phyloP scores from a whole-genome alignment of 2,329 filamentous ascomycete genomes.

The Phialophora macrospora region DNA sequence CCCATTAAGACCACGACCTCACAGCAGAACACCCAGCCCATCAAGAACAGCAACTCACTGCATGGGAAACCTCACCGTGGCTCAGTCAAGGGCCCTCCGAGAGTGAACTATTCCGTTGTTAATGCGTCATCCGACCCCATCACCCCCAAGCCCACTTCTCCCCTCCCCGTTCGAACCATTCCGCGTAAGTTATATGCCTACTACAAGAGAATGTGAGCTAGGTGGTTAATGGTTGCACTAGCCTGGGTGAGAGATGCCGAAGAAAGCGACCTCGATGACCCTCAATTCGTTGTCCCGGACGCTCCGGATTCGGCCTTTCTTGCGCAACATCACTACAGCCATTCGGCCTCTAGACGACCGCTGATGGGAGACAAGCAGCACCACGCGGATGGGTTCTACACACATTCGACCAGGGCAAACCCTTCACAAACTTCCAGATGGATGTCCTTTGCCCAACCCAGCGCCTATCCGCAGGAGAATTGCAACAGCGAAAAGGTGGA shows the following conservation, averaged over 20 bases:
- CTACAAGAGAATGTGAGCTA: neutral
- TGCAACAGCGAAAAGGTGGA: slow-evolving; percentile 50
- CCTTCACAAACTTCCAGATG: slow-evolving; percentile 52
- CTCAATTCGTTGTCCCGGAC: slow-evolving; percentile 46
- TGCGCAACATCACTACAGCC: slow-evolving; percentile 54
- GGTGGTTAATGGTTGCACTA: slow-evolving; percentile 9
- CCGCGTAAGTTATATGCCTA: slow-evolving; percentile 23
- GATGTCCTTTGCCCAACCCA: slow-evolving; percentile 51
- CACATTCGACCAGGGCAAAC: slow-evolving; percentile 26
- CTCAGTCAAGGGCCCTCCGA: slow-evolving; percentile 21
- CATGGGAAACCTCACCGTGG: slow-evolving; percentile 23
- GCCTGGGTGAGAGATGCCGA: slow-evolving; percentile 53
- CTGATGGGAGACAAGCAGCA: slow-evolving; percentile 26
- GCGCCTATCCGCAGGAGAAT: slow-evolving; percentile 49
- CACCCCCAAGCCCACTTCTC: slow-evolving; percentile 19
- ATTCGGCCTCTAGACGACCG: slow-evolving; percentile 43
- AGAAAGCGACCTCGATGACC: slow-evolving; percentile 47
- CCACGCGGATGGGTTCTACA: slow-evolving; percentile 24
- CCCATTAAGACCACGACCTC: slow-evolving; percentile 9
- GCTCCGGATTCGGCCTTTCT: slow-evolving; percentile 48
- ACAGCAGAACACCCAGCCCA: slow-evolving; percentile 14
- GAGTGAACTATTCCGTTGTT: slow-evolving; percentile 5
- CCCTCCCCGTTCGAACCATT: slow-evolving; percentile 33
- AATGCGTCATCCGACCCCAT: slow-evolving; percentile 8
- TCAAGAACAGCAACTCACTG: slow-evolving; percentile 15